phyloP scores from a whole-genome alignment of 441 rosid species.

The Erodium texanum region DNA sequence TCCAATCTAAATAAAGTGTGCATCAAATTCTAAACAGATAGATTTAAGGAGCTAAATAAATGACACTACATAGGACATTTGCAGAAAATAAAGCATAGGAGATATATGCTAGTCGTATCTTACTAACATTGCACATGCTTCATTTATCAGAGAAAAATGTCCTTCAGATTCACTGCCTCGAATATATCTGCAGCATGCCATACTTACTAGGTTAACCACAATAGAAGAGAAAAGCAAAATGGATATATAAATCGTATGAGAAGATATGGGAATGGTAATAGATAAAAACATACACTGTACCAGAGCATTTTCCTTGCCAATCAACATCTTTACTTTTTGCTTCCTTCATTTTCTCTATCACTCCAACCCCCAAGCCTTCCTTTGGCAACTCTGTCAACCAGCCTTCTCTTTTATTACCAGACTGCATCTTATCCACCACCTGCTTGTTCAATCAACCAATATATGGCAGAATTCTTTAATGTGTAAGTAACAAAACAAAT shows the following conservation, averaged over 20 bases:
- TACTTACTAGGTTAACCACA: slow-evolving; percentile 15
- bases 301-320: slow-evolving; percentile 99
- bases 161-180: slow-evolving; percentile 88
- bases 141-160: slow-evolving; percentile 83
- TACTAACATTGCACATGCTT: slow-evolving; percentile 96
- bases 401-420: slow-evolving; percentile 55
- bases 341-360: slow-evolving; percentile 58
- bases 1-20: background rate
- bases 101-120: slow-evolving; percentile 14
- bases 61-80: background rate
- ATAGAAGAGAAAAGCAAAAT: slow-evolving; percentile 8
- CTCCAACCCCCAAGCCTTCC: slow-evolving; percentile 55
- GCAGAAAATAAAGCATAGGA: background rate
- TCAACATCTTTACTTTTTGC: slow-evolving; percentile 59
- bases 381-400: slow-evolving; percentile 59
- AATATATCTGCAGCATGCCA: slow-evolving; percentile 54
- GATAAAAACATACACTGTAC: slow-evolving; percentile 77
- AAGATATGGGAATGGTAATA: slow-evolving; percentile 11
- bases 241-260: background rate
- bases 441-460: slow-evolving; percentile 22
- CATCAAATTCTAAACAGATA: background rate
- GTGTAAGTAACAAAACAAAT: no score
- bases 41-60: no score
- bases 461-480: background rate
- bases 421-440: slow-evolving; percentile 91